phyloP scores from a whole-genome alignment of 2,329 filamentous ascomycete species.

The Talaromyces amestolkiae region DNA sequence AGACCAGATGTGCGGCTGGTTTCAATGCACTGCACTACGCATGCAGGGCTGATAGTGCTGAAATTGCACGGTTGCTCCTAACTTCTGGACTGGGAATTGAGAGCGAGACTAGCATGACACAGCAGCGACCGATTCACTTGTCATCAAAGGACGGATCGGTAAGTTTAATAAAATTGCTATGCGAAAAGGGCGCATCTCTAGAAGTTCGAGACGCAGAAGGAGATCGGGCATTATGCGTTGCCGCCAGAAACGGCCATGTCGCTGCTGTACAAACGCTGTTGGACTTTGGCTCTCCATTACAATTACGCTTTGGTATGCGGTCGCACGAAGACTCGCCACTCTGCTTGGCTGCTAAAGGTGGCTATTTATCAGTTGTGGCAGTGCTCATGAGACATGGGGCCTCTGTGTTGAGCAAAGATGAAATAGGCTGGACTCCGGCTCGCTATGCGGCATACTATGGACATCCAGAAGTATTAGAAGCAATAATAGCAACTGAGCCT shows the following conservation, averaged over 20 bases:
- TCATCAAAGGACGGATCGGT: slow-evolving; percentile 31
- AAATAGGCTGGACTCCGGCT: slow-evolving; percentile 38
- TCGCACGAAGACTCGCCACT: slow-evolving; percentile 39
- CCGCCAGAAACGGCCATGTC: slow-evolving; percentile 33
- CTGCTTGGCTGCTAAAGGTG: slow-evolving; percentile 37
- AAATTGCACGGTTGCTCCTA: slow-evolving; percentile 35
- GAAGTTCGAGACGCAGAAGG: slow-evolving; percentile 34
- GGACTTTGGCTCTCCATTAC: slow-evolving; percentile 32
- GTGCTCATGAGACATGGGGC: slow-evolving; percentile 35
- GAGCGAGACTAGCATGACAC: slow-evolving; percentile 28
- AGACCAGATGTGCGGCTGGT: slow-evolving; percentile 30
- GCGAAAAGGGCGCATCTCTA: slow-evolving; percentile 32
- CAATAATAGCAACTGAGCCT: slow-evolving; percentile 30
- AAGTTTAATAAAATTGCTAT: slow-evolving; percentile 32
- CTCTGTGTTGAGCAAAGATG: slow-evolving; percentile 35
- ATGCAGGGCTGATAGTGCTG: slow-evolving; percentile 31
- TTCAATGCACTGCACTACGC: slow-evolving; percentile 40
- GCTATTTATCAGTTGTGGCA: slow-evolving; percentile 33
- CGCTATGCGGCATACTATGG: slow-evolving; percentile 40
- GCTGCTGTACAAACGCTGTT: slow-evolving; percentile 36
- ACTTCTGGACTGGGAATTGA: slow-evolving; percentile 35
- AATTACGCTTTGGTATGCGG: slow-evolving; percentile 25
- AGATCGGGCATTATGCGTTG: slow-evolving; percentile 35
- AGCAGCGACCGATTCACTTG: slow-evolving; percentile 36
- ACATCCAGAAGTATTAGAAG: slow-evolving; percentile 34